phyloP scores from a whole-genome alignment of 2,329 filamentous ascomycete species.

The Thielaviopsis cerberus region DNA sequence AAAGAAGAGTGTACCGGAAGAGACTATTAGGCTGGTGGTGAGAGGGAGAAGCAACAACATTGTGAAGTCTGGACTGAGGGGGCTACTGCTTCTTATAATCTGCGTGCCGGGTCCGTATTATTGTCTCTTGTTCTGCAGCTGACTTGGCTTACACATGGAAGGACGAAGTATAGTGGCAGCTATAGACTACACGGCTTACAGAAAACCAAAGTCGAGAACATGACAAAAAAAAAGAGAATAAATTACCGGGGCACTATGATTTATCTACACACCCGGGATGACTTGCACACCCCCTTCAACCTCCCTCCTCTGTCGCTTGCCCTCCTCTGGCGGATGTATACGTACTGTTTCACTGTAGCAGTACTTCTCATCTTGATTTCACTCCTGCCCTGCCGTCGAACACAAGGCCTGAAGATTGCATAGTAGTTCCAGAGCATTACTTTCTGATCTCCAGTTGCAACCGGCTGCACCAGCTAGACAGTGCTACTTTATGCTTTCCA shows the following conservation, averaged over 20 bases:
- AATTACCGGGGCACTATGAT: not conserved
- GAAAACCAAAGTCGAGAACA: not conserved
- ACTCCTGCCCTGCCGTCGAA: not conserved
- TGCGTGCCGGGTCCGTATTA: not conserved
- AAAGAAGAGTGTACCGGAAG: not conserved
- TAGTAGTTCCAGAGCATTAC: not conserved
- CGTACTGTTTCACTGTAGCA: not conserved
- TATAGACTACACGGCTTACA: not conserved
- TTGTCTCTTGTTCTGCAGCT: not conserved
- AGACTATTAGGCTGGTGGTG: not conserved
- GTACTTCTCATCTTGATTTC: not conserved
- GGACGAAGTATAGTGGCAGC: too few relatives aligned
- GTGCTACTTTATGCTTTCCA: not conserved
- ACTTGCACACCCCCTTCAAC: not conserved
- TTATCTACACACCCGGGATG: not conserved
- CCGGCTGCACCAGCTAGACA: not conserved
- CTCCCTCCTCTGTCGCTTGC: not conserved
- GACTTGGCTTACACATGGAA: not conserved
- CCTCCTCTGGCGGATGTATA: not conserved
- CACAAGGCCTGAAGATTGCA: not conserved
- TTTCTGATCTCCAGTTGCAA: not conserved
- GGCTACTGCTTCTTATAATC: not conserved
- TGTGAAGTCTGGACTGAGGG: not conserved
- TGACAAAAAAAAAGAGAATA: not conserved
- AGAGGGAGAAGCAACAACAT: not conserved